phyloP scores from a whole-genome alignment of 768 basidiomycete genomes.

The Daedalea quercina region DNA sequence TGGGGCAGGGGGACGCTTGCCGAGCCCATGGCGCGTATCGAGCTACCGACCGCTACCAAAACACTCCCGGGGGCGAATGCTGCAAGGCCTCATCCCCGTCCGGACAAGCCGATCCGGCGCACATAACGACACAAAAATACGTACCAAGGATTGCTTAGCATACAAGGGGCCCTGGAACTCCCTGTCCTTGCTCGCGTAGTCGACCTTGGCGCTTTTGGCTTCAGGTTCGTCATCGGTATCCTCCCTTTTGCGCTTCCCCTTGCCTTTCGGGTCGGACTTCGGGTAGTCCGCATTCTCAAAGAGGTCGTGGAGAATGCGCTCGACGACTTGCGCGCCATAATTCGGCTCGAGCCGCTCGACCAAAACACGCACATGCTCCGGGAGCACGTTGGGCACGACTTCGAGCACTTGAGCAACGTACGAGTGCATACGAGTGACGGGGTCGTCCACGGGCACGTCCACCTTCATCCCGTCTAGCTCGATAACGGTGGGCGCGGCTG shows the following conservation, averaged over 20 bases:
- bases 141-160: constrained; percentile 44
- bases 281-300: constrained; percentile 62
- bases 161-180: constrained; percentile 36
- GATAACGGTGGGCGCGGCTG: neutral
- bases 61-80: too few relatives aligned
- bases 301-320: constrained; percentile 50
- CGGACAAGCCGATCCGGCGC: too few relatives aligned
- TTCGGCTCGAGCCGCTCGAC: constrained; percentile 36
- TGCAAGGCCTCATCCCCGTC: too few relatives aligned
- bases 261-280: constrained; percentile 35
- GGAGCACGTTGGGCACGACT: constrained; percentile 65
- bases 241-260: constrained; percentile 37
- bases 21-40: too few relatives aligned
- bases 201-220: constrained; percentile 36
- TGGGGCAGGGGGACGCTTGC: too few relatives aligned
- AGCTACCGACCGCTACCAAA: too few relatives aligned
- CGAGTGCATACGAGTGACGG: neutral
- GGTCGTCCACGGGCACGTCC: constrained; percentile 1
- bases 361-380: constrained; percentile 43
- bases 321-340: constrained; percentile 34
- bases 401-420: constrained; percentile 51
- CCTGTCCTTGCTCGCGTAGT: constrained; percentile 48
- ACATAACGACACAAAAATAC: constrained; percentile 13
- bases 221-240: constrained; percentile 25
- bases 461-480: neutral